These are phyloP conservation scores for Solanum virginianum DNA, from an alignment of 257 asterid species.

Conservation along the genomic window DNA sequence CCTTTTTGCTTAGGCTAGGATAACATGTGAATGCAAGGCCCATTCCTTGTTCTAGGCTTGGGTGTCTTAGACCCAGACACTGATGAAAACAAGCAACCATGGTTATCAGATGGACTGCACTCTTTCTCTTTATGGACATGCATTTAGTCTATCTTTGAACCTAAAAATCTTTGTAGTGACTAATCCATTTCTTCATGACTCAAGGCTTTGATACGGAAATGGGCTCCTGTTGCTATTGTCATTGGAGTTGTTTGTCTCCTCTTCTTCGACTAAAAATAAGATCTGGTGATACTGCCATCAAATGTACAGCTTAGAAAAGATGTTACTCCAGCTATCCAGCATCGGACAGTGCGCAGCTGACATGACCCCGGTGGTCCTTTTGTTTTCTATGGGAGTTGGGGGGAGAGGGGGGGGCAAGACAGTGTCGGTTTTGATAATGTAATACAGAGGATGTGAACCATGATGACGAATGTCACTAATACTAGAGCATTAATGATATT, in stretches of 20 bases:
- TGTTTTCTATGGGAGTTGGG: background rate
- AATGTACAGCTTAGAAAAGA: background rate
- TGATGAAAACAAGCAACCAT: background rate
- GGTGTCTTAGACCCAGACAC: background rate
- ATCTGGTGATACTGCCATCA: slow-evolving; percentile 51
- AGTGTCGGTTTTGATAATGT: background rate
- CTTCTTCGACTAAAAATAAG: slow-evolving; percentile 66
- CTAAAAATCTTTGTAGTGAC: background rate
- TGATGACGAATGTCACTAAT: background rate
- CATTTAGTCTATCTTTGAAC: background rate
- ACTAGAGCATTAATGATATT: background rate
- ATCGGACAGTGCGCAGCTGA: background rate
- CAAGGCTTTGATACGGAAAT: slow-evolving; percentile 81
- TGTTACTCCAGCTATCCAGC: background rate
- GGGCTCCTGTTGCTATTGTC: slow-evolving; percentile 88
- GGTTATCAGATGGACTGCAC: background rate
- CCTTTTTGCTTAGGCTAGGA: background rate
- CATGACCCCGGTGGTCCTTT: background rate
- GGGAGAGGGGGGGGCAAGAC: background rate
- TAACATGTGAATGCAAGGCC: background rate
- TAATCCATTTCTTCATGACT: slow-evolving; percentile 2
- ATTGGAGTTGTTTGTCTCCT: slow-evolving; percentile 71
- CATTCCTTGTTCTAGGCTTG: background rate
- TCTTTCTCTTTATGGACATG: background rate
- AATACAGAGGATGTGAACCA: background rate